Evolutionary conservation across 257 asterid genomes (phyloP).

Genomic region (Nyctanthes arbortristis): DNA sequence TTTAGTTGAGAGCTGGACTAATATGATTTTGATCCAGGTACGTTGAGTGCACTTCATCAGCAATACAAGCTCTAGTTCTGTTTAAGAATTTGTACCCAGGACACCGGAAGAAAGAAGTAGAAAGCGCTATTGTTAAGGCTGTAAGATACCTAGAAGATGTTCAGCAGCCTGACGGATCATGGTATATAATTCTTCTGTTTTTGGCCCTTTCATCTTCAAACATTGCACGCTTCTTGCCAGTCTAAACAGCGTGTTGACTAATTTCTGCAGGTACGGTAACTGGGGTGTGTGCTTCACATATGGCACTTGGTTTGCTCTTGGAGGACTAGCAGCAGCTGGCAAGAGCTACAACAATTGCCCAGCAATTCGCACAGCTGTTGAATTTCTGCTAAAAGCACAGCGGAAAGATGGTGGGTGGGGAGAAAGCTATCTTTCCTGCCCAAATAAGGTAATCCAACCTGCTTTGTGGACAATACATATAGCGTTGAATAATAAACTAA

Average conservation of each 20-base stretch:
- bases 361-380: slow-evolving; percentile 54
- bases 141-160: slow-evolving; percentile 50
- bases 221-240: not conserved
- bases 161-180: slow-evolving; percentile 79
- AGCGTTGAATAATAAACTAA: not conserved
- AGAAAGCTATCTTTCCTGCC: slow-evolving; percentile 81
- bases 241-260: not conserved
- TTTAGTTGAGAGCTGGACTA: not conserved
- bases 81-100: slow-evolving; percentile 58
- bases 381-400: slow-evolving; percentile 59
- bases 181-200: slow-evolving; percentile 33
- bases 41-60: slow-evolving; percentile 77
- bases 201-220: not conserved
- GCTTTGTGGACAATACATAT: not conserved
- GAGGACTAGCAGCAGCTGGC: slow-evolving; percentile 73
- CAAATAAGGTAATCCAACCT: slow-evolving; percentile 49
- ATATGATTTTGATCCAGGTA: slow-evolving; percentile 37
- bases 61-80: slow-evolving; percentile 64
- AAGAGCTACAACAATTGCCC: slow-evolving; percentile 47
- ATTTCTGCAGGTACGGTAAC: slow-evolving; percentile 56
- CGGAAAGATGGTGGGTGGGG: slow-evolving; percentile 86
- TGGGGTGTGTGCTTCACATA: slow-evolving; percentile 92
- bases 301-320: slow-evolving; percentile 80
- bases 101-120: slow-evolving; percentile 63
- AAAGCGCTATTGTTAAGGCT: slow-evolving; percentile 42